Base-by-base conservation (phyloP, 345 rosid species). In the Passiflora organensis region DNA sequence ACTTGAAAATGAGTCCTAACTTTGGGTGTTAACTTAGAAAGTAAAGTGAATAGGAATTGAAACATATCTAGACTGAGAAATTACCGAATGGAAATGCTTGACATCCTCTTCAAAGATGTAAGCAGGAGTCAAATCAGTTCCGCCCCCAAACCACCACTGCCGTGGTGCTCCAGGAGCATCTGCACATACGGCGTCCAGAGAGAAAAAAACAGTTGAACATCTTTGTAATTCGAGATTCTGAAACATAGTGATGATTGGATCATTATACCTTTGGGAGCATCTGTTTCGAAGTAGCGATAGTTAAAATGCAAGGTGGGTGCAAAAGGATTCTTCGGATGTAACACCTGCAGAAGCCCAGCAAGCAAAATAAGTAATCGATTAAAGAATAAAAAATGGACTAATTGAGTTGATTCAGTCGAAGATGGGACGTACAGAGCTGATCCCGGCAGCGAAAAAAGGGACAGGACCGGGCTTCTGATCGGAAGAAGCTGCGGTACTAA, bases 81-180 rank as follows among this genome's bases (percentile, higher is more conserved):
- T 59, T 77, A 93, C 99, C 67, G 87, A 78, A 64, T 93, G 99
- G 43, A 93, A 93, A 71, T 89, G 97, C 78, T 79, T 84, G 62
- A 86, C 95, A 79, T 93, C 99, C 59, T 93, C 97, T 56, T 93
- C 95, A 55, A 86, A 86, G 71, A 93, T 82, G 66, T 93, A 93
- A 71, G 99, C 77, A 70, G 99, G 99, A 44, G 99, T 88, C 23
- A 93, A 79, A 80, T 93, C 99, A 59, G 99, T 93, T n/a, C 99
- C 99, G 59, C 99, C 96, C 32, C 99, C 96, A 67, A 93, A 89
- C 99, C 99, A 93, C 99, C 99, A 93, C 61, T 89, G 96, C 75
- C 85, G 76, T 0, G 96, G 96, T 50, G 96, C 96, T 77, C 99
- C 99, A 49, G 95, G 96, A 62, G 60, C 58, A 78, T 93, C 99